Base-by-base conservation (phyloP, 352 stramenopile genomes). In the Thalassiosira pacifica region DNA sequence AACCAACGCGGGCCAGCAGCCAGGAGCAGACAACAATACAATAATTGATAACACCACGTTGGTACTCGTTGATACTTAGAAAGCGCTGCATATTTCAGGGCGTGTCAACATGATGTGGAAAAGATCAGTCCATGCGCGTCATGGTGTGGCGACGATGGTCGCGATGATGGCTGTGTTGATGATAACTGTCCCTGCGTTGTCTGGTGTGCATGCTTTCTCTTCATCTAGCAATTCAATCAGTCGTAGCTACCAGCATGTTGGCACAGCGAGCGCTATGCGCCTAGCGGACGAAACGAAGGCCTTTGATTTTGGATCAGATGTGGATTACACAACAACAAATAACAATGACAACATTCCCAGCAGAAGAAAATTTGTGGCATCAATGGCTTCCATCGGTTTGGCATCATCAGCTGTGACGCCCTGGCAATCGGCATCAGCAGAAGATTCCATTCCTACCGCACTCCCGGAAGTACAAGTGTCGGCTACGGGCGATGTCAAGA, bases 401-500 rank as follows among this genome's bases (percentile, higher is more conserved):
- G 55, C 40, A 77, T 68, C 66, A 59, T 22, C 24, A 65, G 24
- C 45, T 31, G 18, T 67, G 9, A 16, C 31, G n/a, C 68, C 68
- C 32, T 76, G 52, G 52, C 53, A 76, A 53, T 34, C 26, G 27
- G 22, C 8, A 34, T 53, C 68, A 57, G 68, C 48, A 31, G 68
- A 67, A 45, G 61, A 27, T 64, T 32, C 40, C 0, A 13, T 31
- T 0, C 27, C 70, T 22, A 2, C 48, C 16, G 10, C 64, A 31
- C 26, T 55, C 19, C 68, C 64, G n/a, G 61, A 64, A 45, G 79
- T 86, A 19, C 59, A 75, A 61, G 83, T 86, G 16, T 13, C 82
- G 10, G 22, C 83, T 37, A 85, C 42, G 0, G 70, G 78, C 6
- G 89, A 93, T 55, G 70, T 87, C 0, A 93, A 93, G 61, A 91